Evolutionary conservation across 2,329 filamentous ascomycete species (phyloP), one percentile per base, ranked within the genome.

Genomic region (Aspergillus pseudoglaucus): DNA sequence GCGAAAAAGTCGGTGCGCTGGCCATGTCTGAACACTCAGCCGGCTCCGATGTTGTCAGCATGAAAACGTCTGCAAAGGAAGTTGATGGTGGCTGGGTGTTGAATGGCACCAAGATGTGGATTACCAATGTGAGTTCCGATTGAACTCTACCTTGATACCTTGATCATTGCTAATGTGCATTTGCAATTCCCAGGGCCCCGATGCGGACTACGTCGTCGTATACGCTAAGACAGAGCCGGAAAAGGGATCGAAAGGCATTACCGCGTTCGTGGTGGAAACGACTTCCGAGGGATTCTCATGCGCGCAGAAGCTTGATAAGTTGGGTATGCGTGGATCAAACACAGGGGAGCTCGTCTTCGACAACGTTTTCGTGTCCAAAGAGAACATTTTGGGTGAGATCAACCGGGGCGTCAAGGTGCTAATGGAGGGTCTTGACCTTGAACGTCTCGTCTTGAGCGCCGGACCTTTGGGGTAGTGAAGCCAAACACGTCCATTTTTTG

Each of bases 21-120:
- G 91, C 91, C 47, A 98, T 98, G 93, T 90, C 85, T 22, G 91
- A 98, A 71, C 87, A 90, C 53, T 88, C 87, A 6, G 85, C 91
- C 1, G 91, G 91, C 12, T 90, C 85, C 57, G 91, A 98, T 70
- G 91, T 98, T 3, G 90, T 98, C 23, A 88, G 86, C 69, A 97
- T 97, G 91, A 88, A 90, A 66, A 94, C 85, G 40, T 85, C 81
- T 3, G 91, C 90, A 0, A 86, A 82, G 65, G 77, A 81, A 54
- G 87, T 88, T 9, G 87, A 93, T 59, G 90, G 90, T 32, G 91
- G 91, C 23, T 96, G 87, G 67, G 53, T 90, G 17, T 75, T 98
- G 47, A 89, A 90, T 62, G 91, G 90, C 27, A 88, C 85, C 51
- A 96, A 98, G 78, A 96, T 97, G 91, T 98, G 91, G 91, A 98